Conservation (phyloP, 768 basidiomycete genomes). For the Inosperma sp. region DNA sequence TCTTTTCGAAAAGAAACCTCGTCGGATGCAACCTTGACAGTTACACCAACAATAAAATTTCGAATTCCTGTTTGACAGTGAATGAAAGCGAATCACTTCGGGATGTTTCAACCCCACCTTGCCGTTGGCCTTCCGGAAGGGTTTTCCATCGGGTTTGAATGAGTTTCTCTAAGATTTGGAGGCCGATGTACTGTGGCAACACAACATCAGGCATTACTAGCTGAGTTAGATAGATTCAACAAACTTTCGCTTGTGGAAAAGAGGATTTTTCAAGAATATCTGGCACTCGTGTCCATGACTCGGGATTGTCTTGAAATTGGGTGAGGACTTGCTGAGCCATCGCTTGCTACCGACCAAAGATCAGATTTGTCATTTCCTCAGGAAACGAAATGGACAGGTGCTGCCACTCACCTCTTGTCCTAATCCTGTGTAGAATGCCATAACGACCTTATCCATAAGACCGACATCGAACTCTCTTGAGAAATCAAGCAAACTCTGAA, state of each 20-base stretch:
- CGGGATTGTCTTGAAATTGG: constrained; percentile 93
- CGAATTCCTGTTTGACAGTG: constrained; percentile 63
- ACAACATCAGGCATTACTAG: neutral
- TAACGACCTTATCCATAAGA: constrained; percentile 90
- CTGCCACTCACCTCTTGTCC: constrained; percentile 89
- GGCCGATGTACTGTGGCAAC: constrained; percentile 76
- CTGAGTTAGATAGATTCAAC: constrained; percentile 11
- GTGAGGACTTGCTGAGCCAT: constrained; percentile 90
- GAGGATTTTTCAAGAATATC: constrained; percentile 82
- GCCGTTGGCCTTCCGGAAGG: constrained; percentile 87
- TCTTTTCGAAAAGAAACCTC: constrained; percentile 84
- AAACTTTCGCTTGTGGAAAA: constrained; percentile 83
- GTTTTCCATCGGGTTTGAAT: constrained; percentile 96
- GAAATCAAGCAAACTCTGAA: constrained; percentile 87
- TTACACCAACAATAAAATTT: constrained; percentile 92
- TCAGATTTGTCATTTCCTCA: constrained; percentile 24
- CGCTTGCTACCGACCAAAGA: constrained; percentile 66
- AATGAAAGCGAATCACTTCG: neutral
- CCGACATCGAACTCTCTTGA: constrained; percentile 88
- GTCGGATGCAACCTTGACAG: constrained; percentile 90
- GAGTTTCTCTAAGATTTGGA: constrained; percentile 95
- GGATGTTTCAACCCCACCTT: constrained; percentile 50
- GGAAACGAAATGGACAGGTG: constrained; percentile 19
- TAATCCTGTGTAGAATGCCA: constrained; percentile 81
- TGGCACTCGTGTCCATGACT: constrained; percentile 96